Percentiles rank a stretch among this genome's conserved stretches.
Conservation (phyloP, 2,329 filamentous ascomycete genomes). For the Ampelomyces quisqualis region DNA sequence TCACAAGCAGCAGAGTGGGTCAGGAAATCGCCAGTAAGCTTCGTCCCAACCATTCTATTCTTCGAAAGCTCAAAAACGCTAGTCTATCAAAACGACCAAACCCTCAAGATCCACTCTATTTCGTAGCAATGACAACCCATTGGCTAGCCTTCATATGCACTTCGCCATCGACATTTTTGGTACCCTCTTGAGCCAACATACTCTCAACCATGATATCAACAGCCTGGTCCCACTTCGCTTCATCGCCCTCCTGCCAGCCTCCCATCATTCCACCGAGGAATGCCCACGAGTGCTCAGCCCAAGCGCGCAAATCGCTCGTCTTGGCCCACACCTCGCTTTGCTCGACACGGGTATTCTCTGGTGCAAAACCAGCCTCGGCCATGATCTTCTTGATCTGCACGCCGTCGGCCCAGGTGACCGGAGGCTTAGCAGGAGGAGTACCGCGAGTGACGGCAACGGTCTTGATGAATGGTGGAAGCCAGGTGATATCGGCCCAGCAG, state of each 20-base stretch:
- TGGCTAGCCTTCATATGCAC: conserved; percentile 33
- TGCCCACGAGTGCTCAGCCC: conserved; percentile 35
- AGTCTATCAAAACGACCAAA: neutral
- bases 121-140: conserved; percentile 32
- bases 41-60: too few species aligned
- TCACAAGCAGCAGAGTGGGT: too few species aligned
- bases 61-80: too few species aligned
- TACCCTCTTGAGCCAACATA: conserved; percentile 19
- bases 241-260: conserved; percentile 28
- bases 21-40: too few species aligned
- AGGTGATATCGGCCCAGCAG: conserved; percentile 34
- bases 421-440: conserved; percentile 18
- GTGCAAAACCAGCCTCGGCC: conserved; percentile 28
- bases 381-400: conserved; percentile 30
- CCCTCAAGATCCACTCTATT: conserved; percentile 9
- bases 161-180: conserved; percentile 24
- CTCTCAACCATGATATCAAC: conserved; percentile 24
- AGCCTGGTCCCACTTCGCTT: conserved; percentile 32
- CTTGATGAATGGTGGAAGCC: conserved; percentile 24
- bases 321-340: conserved; percentile 28
- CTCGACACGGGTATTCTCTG: conserved; percentile 24
- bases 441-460: conserved; percentile 20
- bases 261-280: conserved; percentile 32
- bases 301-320: conserved; percentile 19
- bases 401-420: conserved; percentile 31